Evolutionary conservation across 257 asterid genomes (phyloP), one percentile per base, ranked within the genome.

Genomic region (Primulina eburnea): DNA sequence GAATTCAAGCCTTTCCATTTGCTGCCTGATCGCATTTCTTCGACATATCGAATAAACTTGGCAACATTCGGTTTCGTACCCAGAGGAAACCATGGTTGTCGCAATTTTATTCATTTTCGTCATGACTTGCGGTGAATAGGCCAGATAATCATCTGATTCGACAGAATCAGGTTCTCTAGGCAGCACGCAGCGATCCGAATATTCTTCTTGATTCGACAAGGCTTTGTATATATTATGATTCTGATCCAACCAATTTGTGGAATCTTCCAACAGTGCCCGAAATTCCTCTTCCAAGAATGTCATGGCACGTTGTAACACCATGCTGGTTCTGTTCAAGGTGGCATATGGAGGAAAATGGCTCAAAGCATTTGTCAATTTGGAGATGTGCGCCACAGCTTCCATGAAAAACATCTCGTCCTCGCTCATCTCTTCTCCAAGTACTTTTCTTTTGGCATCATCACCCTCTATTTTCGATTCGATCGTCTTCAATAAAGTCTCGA

Each of bases 261-360:
- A 71, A 74, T 85, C 87, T 17, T 90, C 98, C 63, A 92, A 58
- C 59, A 88, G n/a, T 0, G 63, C 34, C 0, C 92, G 83, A 21
- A 92, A 78, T 69, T 87, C 96, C 21, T 90, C 96, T 66, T 92
- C 98, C 65, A 92, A 62, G 34, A 88, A 83, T 35, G 80, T 78
- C 97, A 84, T 87, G n/a, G 97, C 96, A 10, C 68, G 82, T 10
- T 90, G 93, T 55, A 92, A 58, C 64, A 89, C 84, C 9, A 60
- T 63, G 76, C 90, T 85, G 43, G 86, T 85, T 7, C 73, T 82
- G 60, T 90, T 83, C 35, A 82, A 60, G n/a, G 12, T 61, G 8
- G 82, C 26, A 35, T 75, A 71, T 2, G 90, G 60, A 1, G 94
- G 65, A 32, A 86, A 87, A 12, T 82, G 88, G 20, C 79, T 32